Evolutionary conservation across 768 basidiomycete species (phyloP), one percentile per base, ranked within the genome.

Genomic region (Leccinellum luteum): DNA sequence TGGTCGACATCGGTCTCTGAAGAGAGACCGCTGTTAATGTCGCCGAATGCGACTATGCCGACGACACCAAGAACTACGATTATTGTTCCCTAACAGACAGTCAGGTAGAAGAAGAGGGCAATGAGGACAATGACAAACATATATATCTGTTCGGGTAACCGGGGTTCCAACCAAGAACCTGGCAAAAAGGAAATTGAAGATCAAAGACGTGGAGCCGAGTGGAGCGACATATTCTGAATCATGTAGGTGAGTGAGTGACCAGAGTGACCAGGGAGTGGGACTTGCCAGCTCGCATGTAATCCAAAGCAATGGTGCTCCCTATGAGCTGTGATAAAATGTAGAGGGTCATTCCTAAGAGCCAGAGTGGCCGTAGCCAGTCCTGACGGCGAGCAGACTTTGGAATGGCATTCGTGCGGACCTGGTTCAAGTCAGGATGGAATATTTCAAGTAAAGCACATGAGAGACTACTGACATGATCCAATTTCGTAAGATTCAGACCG

Each of bases 101-200:
- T 60, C 51, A 61, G 44, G 49, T 23, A 21, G 48, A n/a, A 32
- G 7, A 38, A 32, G 38, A 44, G 17, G n/a, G 50, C 43, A 32
- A n/a, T 34, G 27, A 51, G 48, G 12, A 21, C 23, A 55, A 44
- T 12, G 48, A 70, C 85, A 59, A 64, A 89, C 90, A 67, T 90
- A 87, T 34, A 94, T 90, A 69, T 95, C 93, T 34, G 82, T 88
- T 56, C 75, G 83, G 44, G 90, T 92, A 38, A 95, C 90, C 1
- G 92, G 90, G 6, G 89, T 91, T 35, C 90, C 91, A 6, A 92
- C 87, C 58, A 93, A 81, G 67, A 93, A 89, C 64, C 89, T 85
- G 35, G 96, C 96, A 70, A 97, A 96, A 35, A 97, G 78, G 69
- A 97, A 95, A 72, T 98, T 98, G 78, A 98, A 98, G 55, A 98